A percentile compares a stretch with the other conserved stretches of the same genome.
Evolutionary conservation across 352 stramenopile genomes (phyloP).

Genomic region (Hyaloperonospora brassicae): DNA sequence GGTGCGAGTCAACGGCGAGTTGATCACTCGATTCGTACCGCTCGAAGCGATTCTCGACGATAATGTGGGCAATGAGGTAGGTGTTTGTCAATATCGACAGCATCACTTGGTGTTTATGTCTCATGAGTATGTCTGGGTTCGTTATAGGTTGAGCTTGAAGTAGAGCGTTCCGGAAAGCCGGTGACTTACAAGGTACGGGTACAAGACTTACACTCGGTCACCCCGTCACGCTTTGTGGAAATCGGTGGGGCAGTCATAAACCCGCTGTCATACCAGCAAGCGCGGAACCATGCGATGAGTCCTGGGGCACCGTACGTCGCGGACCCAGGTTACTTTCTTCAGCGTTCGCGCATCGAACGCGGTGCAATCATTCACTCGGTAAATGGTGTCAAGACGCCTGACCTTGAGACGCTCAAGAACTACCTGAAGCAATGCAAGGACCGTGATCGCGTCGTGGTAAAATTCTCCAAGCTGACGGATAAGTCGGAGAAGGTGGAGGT

Average conservation of each 20-base stretch:
- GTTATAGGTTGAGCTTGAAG: constrained; percentile 58
- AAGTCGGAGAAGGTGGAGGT: constrained; percentile 79
- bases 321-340: constrained; percentile 85
- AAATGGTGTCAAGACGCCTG: constrained; percentile 75
- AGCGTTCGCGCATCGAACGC: constrained; percentile 75
- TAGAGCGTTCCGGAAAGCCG: constrained; percentile 72
- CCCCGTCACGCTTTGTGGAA: constrained; percentile 78
- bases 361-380: constrained; percentile 84
- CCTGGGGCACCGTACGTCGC: constrained; percentile 76
- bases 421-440: constrained; percentile 71
- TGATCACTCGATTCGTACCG: constrained; percentile 83
- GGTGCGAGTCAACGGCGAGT: constrained; percentile 67
- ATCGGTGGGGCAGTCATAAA: constrained; percentile 86
- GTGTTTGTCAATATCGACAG: constrained; percentile 1
- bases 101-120: neutral
- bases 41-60: constrained; percentile 80
- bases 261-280: constrained; percentile 86
- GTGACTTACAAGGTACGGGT: constrained; percentile 58
- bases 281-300: constrained; percentile 70
- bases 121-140: neutral
- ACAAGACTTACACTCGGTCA: constrained; percentile 82
- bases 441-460: constrained; percentile 76
- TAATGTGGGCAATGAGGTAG: constrained; percentile 55
- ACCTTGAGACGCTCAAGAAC: constrained; percentile 78
- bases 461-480: constrained; percentile 69